A percentile compares a stretch with the other conserved stretches of the same genome.
phyloP scores from a whole-genome alignment of 495 filamentous ascomycete species.

The Cenococcum geophilum region DNA sequence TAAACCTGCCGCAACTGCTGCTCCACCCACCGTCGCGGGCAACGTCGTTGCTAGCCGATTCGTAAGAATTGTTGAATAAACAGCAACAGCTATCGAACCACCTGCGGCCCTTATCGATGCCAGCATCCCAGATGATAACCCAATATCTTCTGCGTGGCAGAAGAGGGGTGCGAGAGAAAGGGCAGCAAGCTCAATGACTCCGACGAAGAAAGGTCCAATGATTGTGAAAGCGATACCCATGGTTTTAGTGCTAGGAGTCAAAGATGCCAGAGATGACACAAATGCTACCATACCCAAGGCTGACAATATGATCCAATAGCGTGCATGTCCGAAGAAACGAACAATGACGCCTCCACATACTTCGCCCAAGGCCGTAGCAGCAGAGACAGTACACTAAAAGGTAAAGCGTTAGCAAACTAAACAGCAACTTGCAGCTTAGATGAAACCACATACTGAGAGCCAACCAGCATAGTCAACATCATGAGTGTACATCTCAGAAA shows the following conservation, averaged over 20 bases:
- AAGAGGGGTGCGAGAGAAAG: constrained; percentile 17
- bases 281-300: constrained; percentile 20
- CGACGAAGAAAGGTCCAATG: constrained; percentile 21
- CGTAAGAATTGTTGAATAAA: constrained; percentile 15
- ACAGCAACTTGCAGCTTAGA: not conserved
- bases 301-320: constrained; percentile 14
- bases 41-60: constrained; percentile 15
- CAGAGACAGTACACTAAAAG: constrained; percentile 16
- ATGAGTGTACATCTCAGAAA: constrained; percentile 16
- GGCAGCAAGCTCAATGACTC: constrained; percentile 17
- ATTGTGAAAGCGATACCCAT: constrained; percentile 24
- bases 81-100: constrained; percentile 21
- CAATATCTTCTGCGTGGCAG: constrained; percentile 20
- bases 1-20: constrained; percentile 14
- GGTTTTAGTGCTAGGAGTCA: constrained; percentile 17
- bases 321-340: constrained; percentile 11
- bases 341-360: constrained; percentile 14
- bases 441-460: constrained; percentile 1
- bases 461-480: constrained; percentile 16
- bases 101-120: constrained; percentile 19
- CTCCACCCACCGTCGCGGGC: constrained; percentile 8
- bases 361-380: constrained; percentile 14
- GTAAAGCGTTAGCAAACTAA: not conserved
- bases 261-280: constrained; percentile 13
- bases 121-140: constrained; percentile 17